Evolutionary conservation across 2,329 filamentous ascomycete genomes (phyloP).

Genomic region (Pseudogymnoascus sp.): DNA sequence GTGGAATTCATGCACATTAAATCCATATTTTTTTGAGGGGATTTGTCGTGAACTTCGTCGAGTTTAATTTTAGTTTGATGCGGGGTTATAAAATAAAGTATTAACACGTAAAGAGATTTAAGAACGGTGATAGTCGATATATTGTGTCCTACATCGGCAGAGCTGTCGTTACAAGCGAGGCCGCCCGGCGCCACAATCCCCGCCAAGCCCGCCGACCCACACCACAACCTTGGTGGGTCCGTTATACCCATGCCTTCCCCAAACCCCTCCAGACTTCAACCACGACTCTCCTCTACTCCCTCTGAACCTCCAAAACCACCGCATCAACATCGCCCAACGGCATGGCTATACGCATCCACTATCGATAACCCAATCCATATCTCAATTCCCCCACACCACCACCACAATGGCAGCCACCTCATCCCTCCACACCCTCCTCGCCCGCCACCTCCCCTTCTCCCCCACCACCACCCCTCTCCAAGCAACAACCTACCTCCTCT

Average conservation of each 20-base stretch:
- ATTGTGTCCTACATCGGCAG: background rate
- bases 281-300: background rate
- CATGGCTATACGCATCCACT: background rate
- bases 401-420: background rate
- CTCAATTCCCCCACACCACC: background rate
- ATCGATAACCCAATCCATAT: background rate
- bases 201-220: background rate
- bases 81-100: background rate
- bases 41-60: background rate
- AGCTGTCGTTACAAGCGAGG: background rate
- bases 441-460: slow-evolving; percentile 42
- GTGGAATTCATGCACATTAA: background rate
- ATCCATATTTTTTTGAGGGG: background rate
- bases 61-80: background rate
- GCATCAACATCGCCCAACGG: background rate
- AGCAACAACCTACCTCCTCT: slow-evolving; percentile 68
- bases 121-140: background rate
- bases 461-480: slow-evolving; percentile 51
- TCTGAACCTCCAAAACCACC: background rate
- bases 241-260: background rate
- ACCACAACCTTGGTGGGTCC: background rate
- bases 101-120: background rate
- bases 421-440: background rate
- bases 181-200: background rate
- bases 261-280: background rate